Base-by-base conservation (phyloP, 225 moss, liverwort and hornwort genomes). In the Sphagnum tenellum region DNA sequence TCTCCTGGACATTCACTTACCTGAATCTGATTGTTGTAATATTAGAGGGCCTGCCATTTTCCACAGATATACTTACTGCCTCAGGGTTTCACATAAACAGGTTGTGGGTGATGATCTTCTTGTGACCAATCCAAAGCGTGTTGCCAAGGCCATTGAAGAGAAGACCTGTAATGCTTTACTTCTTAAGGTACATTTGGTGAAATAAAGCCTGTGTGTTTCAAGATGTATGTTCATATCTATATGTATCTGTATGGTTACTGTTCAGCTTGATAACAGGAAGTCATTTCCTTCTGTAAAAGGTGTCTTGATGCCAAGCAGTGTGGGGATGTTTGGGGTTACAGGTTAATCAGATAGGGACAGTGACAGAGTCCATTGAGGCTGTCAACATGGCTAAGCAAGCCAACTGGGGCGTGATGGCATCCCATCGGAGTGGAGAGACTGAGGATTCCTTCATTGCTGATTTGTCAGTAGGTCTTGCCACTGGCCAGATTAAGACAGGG, bases 401-500 rank as follows among this genome's bases (percentile, higher is more conserved):
- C 11, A 88, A 86, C 51, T 95, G 94, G 94, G 94, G 94, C 63
- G 86, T 95, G 8, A 95, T 92, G 94, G 87, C 94, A 48, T 91
- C 91, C 66, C 94, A 95, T 79, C 85, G 94, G 47, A 95, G 94
- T 75, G 91, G 94, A 48, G 94, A 95, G 74, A 95, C 91, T 45
- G 94, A 95, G 71, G 94, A 95, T 62, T 89, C 94, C 2, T 95
- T 88, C 74, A 95, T 95, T 50, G 94, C 94, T 3, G 91, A 95
- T 67, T 79, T 95, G 67, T 85, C 94, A 47, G 94, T 95, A 10
- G 94, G 94, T 52, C 81, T 95, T 55, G 87, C 94, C 66, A 95
- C 94, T 62, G 92, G 94, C 49, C 94, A 95, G 84, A 95, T 95
- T 70, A 92, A 95, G 74, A 95, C 94, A 48, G 94, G 94, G 48